Evolutionary conservation across 495 filamentous ascomycete species (phyloP), one percentile per base, ranked within the genome.

Genomic region (Beverwykella pulmonaria): DNA sequence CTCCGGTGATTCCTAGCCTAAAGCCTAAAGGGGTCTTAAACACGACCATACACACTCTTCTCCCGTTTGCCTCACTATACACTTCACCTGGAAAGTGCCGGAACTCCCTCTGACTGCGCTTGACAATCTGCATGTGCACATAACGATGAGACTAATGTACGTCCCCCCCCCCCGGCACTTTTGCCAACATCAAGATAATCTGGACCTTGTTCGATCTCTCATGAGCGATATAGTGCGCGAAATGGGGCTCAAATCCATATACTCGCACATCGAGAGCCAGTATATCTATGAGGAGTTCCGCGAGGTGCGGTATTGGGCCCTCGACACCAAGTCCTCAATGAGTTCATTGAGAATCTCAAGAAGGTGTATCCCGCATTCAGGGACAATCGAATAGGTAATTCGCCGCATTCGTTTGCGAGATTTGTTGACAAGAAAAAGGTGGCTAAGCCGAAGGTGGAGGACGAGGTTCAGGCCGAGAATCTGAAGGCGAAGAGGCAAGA

Each of bases 241-340:
- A 20, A 46, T 55, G 36, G 27, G 14, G 2, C 29, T 26, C 50
- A 63, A 63, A 14, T 46, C 46, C 60, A 12, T 53, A 17, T 30
- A 19, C 1, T 22, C 15, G 6, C 29, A 39, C 20, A 9, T 32
- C 12, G 27, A 53, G 9, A 53, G 27, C 8, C 25, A 39, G 10
- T 61, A 49, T 34, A 34, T 12, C 30, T 12, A 5, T 29, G 52
- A 27, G 23, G 7, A 1, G 2, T 49, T 23, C 27, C 10, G 23
- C 15, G 14, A 59, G 26, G 26, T n/a, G 15, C 22, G 47, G 36
- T 23, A 29, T 27, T n/a, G 53, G 25, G 15, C 14, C 8, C 29
- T 32, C 53, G 29, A 19, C 30, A 34, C 30, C 30, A 34, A 34
- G 30, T 12, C 30, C 12, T 34, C 30, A 4, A 34, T 5, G 30